A percentile compares a stretch with the other conserved stretches of the same genome.
Evolutionary conservation across 2,329 filamentous ascomycete genomes (phyloP).

Genomic region (Hortaea werneckii): DNA sequence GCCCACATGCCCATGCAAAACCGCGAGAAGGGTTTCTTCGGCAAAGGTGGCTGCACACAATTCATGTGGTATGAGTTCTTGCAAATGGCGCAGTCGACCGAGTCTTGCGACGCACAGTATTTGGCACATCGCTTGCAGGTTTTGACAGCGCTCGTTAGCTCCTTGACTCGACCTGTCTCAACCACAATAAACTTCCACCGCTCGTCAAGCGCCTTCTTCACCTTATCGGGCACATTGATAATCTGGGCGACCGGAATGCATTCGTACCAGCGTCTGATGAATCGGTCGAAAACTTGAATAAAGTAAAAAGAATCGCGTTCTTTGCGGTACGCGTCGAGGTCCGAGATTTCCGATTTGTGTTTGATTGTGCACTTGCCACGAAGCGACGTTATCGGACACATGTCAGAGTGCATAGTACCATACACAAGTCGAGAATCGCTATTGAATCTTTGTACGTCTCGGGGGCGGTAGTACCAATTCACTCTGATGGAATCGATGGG

Average conservation of each 20-base stretch:
- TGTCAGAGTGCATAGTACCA: constrained; percentile 97
- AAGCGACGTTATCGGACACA: constrained; percentile 81
- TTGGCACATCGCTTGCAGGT: constrained; percentile 83
- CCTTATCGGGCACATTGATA: constrained; percentile 89
- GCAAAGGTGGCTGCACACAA: constrained; percentile 80
- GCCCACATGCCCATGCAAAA: constrained; percentile 95
- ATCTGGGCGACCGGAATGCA: constrained; percentile 85
- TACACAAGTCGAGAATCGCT: constrained; percentile 86
- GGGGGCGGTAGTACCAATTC: constrained; percentile 97
- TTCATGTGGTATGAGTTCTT: constrained; percentile 96
- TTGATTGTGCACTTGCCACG: constrained; percentile 87
- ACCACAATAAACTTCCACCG: constrained; percentile 95
- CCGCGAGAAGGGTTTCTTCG: constrained; percentile 96
- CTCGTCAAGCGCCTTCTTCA: constrained; percentile 92
- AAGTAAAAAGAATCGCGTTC: constrained; percentile 88
- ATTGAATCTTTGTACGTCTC: constrained; percentile 87
- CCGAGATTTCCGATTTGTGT: constrained; percentile 76
- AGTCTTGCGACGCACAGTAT: constrained; percentile 91
- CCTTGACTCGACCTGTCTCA: constrained; percentile 86
- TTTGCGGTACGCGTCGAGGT: constrained; percentile 76
- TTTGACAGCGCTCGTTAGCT: constrained; percentile 91
- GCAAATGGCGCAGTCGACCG: constrained; percentile 93
- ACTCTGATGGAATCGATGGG: constrained; percentile 81
- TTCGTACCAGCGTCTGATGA: constrained; percentile 96
- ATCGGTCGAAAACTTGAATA: constrained; percentile 93